Evolutionary conservation across 176 grass and related monocot species (phyloP).

Genomic region (Poa annua): DNA sequence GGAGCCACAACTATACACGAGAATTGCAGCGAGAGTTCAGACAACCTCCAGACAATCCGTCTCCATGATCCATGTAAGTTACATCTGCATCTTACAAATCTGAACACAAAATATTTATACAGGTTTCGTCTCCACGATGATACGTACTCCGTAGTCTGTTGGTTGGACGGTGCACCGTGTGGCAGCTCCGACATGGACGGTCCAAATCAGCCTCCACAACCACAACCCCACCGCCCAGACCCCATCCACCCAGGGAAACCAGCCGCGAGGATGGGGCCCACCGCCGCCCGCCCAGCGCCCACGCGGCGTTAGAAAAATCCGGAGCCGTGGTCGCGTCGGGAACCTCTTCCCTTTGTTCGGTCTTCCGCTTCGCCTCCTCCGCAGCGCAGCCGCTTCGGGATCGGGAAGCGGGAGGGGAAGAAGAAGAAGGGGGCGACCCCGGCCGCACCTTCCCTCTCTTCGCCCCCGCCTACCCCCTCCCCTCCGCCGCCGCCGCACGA

Average conservation of each 20-base stretch:
- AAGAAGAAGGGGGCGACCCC: conserved; percentile 36
- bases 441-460: conserved; percentile 49
- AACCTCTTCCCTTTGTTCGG: background rate
- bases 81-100: background rate
- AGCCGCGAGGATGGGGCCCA: background rate
- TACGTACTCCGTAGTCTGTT: background rate
- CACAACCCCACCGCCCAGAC: too few relatives aligned
- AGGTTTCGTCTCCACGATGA: background rate
- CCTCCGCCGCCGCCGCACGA: conserved; percentile 25
- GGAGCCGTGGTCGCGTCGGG: conserved; percentile 50
- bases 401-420: conserved; percentile 64
- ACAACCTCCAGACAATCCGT: too few relatives aligned
- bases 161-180: conserved; percentile 26
- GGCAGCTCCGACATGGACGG: background rate
- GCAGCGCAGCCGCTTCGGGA: conserved; percentile 54
- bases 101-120: background rate
- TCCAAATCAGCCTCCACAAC: background rate
- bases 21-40: too few relatives aligned
- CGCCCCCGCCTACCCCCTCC: conserved; percentile 30
- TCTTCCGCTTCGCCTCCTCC: conserved; percentile 41
- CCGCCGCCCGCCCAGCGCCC: background rate
- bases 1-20: too few relatives aligned
- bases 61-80: too few relatives aligned
- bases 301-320: conserved; percentile 50
- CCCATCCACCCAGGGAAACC: too few relatives aligned